These are phyloP conservation scores for Rhodotorula sp. DNA, from an alignment of 1,284 basidiomycete species.

Conservation along the genomic window DNA sequence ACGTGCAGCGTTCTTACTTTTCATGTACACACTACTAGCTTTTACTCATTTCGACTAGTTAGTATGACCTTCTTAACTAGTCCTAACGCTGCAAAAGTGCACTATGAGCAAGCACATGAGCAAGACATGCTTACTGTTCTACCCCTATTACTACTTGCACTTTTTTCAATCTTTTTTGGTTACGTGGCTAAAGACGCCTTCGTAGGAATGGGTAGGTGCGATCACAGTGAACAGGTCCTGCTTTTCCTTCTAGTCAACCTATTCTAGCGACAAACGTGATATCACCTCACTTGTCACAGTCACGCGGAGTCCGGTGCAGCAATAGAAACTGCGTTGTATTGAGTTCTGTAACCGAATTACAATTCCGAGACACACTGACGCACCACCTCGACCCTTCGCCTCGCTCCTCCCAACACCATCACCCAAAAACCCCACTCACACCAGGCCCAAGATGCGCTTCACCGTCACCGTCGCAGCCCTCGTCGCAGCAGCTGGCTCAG, in stretches of 20 bases:
- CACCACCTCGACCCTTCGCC: background rate
- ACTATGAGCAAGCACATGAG: constrained; percentile 49
- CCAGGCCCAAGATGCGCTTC: constrained; percentile 5
- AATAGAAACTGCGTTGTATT: too few relatives aligned
- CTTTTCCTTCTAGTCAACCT: too few relatives aligned
- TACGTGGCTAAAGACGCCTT: constrained; percentile 49
- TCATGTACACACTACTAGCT: constrained; percentile 51
- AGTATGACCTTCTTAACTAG: constrained; percentile 49
- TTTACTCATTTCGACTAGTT: constrained; percentile 50
- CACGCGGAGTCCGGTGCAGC: background rate
- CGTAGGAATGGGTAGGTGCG: constrained; percentile 47
- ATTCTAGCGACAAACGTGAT: too few relatives aligned
- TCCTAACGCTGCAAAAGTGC: constrained; percentile 48
- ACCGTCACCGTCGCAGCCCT: constrained; percentile 3
- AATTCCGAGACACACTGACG: too few relatives aligned
- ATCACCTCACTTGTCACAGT: too few relatives aligned
- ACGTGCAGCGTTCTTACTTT: constrained; percentile 49
- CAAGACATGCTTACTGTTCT: constrained; percentile 48
- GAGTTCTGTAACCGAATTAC: too few relatives aligned
- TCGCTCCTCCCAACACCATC: background rate
- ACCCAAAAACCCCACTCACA: too few relatives aligned
- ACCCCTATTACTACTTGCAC: constrained; percentile 49
- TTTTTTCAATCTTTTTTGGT: constrained; percentile 50
- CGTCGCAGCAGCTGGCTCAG: constrained; percentile 1
- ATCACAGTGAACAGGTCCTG: too few relatives aligned